phyloP scores from a whole-genome alignment of 768 basidiomycete genomes.

The Suillus fuscotomentosus region DNA sequence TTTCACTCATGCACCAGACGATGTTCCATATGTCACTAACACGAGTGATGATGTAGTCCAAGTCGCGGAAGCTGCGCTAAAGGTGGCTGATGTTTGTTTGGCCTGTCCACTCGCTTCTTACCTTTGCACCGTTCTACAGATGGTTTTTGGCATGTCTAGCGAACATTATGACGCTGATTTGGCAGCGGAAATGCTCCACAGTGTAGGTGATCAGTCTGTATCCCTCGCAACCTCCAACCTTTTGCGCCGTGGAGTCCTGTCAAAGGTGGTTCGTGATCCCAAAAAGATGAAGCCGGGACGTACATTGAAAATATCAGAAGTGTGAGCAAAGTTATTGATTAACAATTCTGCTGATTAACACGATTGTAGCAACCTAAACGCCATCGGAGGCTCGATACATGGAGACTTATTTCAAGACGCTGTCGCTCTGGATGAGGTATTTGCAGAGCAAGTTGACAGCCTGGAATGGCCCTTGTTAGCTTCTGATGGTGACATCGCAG shows the following conservation, averaged over 20 bases:
- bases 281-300: slow-evolving; percentile 68
- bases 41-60: slow-evolving; percentile 37
- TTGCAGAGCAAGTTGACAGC: slow-evolving; percentile 49
- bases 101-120: neutral
- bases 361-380: slow-evolving; percentile 58
- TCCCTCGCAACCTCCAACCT: slow-evolving; percentile 58
- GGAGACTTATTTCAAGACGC: slow-evolving; percentile 75
- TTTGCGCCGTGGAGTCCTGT: slow-evolving; percentile 61
- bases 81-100: slow-evolving; percentile 41
- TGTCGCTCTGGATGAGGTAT: slow-evolving; percentile 55
- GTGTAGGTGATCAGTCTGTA: slow-evolving; percentile 55
- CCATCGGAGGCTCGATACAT: slow-evolving; percentile 61
- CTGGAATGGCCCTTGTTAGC: slow-evolving; percentile 80
- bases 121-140: slow-evolving; percentile 41
- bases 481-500: slow-evolving; percentile 78
- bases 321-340: slow-evolving; percentile 33
- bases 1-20: slow-evolving; percentile 45
- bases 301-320: slow-evolving; percentile 73
- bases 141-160: slow-evolving; percentile 71
- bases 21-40: slow-evolving; percentile 13
- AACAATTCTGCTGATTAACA: slow-evolving; percentile 1
- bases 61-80: slow-evolving; percentile 68
- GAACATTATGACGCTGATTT: slow-evolving; percentile 64
- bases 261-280: slow-evolving; percentile 63
- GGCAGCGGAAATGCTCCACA: slow-evolving; percentile 56